These are phyloP conservation scores for Pyrenochaeta sp. DNA, from an alignment of 2,329 filamentous ascomycete genomes.

Conservation along the genomic window DNA sequence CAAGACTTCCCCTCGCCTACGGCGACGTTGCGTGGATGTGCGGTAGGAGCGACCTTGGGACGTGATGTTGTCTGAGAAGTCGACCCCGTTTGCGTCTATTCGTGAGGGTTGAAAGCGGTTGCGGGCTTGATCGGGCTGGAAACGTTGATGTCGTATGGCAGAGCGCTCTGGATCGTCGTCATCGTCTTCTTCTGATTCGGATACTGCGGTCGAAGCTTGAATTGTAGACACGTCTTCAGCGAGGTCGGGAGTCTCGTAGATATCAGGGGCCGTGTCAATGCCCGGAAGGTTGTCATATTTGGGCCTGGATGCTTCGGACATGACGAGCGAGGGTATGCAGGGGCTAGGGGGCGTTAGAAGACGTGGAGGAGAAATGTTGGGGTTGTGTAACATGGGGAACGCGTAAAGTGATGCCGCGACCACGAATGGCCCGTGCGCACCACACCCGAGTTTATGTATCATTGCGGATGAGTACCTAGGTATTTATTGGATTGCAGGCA, in stretches of 20 bases:
- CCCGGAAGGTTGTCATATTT: slow-evolving; percentile 60
- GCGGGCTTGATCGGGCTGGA: slow-evolving; percentile 81
- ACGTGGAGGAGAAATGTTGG: slow-evolving; percentile 8
- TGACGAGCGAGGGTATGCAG: slow-evolving; percentile 20
- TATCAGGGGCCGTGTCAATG: slow-evolving; percentile 84
- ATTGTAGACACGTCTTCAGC: slow-evolving; percentile 89
- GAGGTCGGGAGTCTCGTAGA: slow-evolving; percentile 94
- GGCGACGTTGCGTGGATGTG: slow-evolving; percentile 71
- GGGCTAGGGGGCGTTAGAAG: neutral
- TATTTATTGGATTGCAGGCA: too few species aligned
- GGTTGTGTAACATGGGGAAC: slow-evolving; percentile 16
- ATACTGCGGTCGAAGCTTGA: slow-evolving; percentile 56
- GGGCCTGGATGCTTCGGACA: slow-evolving; percentile 42
- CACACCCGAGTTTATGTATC: too few species aligned
- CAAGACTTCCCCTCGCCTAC: slow-evolving; percentile 67
- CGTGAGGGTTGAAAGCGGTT: slow-evolving; percentile 77
- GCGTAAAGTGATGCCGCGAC: slow-evolving; percentile 31
- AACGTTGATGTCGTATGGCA: slow-evolving; percentile 74
- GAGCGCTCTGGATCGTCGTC: slow-evolving; percentile 40
- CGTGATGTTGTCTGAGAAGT: slow-evolving; percentile 89
- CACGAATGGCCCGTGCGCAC: slow-evolving; percentile 8
- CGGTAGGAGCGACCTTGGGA: slow-evolving; percentile 81
- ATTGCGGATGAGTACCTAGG: too few species aligned
- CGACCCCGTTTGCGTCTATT: slow-evolving; percentile 78
- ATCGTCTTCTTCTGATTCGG: slow-evolving; percentile 64